Base-by-base conservation (phyloP, 2,329 filamentous ascomycete genomes). In the Mariannaea elegans region DNA sequence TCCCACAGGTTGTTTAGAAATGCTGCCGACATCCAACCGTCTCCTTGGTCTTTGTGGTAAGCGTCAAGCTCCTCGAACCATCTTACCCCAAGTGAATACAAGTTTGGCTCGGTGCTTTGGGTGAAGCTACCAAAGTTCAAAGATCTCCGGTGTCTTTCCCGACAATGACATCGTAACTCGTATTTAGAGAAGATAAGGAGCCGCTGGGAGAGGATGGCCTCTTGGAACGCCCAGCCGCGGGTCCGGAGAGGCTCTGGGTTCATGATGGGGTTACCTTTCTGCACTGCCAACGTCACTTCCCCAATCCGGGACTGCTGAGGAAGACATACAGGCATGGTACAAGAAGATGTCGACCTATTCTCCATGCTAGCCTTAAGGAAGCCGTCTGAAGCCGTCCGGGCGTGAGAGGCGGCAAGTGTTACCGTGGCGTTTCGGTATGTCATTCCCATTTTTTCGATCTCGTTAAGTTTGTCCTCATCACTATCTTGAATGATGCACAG, bases 371-470 rank as follows among this genome's bases (percentile, higher is more conserved):
- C n/a, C 8, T 31, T 51, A n/a, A 57, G 39, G 16, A 51, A 57
- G 3, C 54, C 47, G 12, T 57, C 54, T 7, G 47, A 57, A 14
- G 54, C 54, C 29, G 47, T 46, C 3, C 23, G 38, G 10, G 46
- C 23, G n/a, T 46, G 16, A 5, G 54, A 14, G 2, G 47, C 39
- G 7, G 46, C 47, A 3, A 57, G 19, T 2, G 46, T 57, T 10
- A 57, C 47, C 1, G 34, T 19, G 29, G 54, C 38, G 12, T 57
- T 57, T 16, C 54, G 39, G 16, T 57, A 57, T 24, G 38, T 46
- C 2, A 18, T 29, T 6, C 54, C 39, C 54, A 57, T 57, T 31
- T 46, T 51, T 12, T 44, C 39, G n/a, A 57, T 51, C 54, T 57
- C 54, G 4, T 31, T n/a, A 10, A 39, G 47, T 16, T 50, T 50